Conservation (phyloP, 768 basidiomycete genomes). For the Tylopilus sp. region DNA sequence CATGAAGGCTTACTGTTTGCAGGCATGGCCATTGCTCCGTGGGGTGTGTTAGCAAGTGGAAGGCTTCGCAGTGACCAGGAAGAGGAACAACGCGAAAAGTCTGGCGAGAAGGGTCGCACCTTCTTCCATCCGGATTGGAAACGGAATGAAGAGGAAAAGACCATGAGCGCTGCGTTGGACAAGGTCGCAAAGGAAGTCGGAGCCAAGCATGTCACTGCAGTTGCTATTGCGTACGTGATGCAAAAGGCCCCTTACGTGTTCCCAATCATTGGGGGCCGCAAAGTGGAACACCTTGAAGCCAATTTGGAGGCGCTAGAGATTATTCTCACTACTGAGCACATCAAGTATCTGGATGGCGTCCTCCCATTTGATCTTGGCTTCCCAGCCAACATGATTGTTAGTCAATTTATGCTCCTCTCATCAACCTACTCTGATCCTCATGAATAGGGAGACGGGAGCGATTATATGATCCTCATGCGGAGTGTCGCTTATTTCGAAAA, state of each 20-base stretch:
- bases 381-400: constrained; percentile 19
- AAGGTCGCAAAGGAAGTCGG: constrained; percentile 39
- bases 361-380: constrained; percentile 40
- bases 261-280: constrained; percentile 42
- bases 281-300: constrained; percentile 39
- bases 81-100: constrained; percentile 24
- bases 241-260: constrained; percentile 45
- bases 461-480: not conserved
- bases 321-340: constrained; percentile 36
- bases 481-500: not conserved
- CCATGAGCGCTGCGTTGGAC: constrained; percentile 36
- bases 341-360: constrained; percentile 35
- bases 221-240: constrained; percentile 45
- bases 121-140: constrained; percentile 26
- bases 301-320: constrained; percentile 45
- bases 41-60: constrained; percentile 34
- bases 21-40: constrained; percentile 37
- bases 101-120: constrained; percentile 13
- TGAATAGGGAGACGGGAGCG: not conserved
- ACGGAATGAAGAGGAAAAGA: constrained; percentile 33
- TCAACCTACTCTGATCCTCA: too few species aligned
- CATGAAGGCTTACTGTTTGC: not conserved
- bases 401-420: too few species aligned
- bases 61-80: constrained; percentile 32
- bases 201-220: constrained; percentile 31